Evolutionary conservation across 1,139 yeast species (phyloP).

Genomic region (Groenewaldozyma sp.): DNA sequence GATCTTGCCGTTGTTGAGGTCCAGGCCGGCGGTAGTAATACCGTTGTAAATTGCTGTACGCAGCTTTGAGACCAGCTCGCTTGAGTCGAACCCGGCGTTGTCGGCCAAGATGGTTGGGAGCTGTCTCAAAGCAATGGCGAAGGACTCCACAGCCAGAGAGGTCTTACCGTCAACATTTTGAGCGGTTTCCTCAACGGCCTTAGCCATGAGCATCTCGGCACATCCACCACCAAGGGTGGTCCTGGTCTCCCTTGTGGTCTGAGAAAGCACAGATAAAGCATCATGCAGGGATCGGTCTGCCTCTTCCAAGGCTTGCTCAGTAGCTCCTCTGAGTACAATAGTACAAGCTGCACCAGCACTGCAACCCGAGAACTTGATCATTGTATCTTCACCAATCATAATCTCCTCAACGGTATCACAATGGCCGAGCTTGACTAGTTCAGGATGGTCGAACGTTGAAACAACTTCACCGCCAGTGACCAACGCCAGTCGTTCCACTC

Average conservation of each 20-base stretch:
- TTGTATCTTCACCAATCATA: conserved; percentile 81
- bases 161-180: conserved; percentile 91
- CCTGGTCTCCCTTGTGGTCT: conserved; percentile 89
- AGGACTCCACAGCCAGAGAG: conserved; percentile 88
- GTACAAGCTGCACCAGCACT: conserved; percentile 97
- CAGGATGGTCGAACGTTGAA: conserved; percentile 92
- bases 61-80: conserved; percentile 82
- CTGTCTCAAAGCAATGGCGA: conserved; percentile 89
- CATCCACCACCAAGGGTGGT: conserved; percentile 98
- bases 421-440: conserved; percentile 71
- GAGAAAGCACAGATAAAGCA: conserved; percentile 90
- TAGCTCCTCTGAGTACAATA: conserved; percentile 91
- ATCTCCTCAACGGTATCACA: conserved; percentile 89
- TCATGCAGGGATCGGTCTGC: conserved; percentile 97
- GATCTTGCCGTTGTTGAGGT: conserved; percentile 69
- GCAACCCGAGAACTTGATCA: conserved; percentile 86
- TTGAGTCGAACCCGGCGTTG: conserved; percentile 93
- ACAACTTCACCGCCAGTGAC: conserved; percentile 98
- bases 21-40: conserved; percentile 83
- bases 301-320: conserved; percentile 91
- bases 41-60: conserved; percentile 93
- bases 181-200: conserved; percentile 93
- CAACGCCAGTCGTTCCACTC: conserved; percentile 90
- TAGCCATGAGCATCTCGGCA: conserved; percentile 96
- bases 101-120: conserved; percentile 93